These are phyloP conservation scores for Salvia sclarea DNA, from an alignment of 305 asterid genomes.

Conservation along the genomic window DNA sequence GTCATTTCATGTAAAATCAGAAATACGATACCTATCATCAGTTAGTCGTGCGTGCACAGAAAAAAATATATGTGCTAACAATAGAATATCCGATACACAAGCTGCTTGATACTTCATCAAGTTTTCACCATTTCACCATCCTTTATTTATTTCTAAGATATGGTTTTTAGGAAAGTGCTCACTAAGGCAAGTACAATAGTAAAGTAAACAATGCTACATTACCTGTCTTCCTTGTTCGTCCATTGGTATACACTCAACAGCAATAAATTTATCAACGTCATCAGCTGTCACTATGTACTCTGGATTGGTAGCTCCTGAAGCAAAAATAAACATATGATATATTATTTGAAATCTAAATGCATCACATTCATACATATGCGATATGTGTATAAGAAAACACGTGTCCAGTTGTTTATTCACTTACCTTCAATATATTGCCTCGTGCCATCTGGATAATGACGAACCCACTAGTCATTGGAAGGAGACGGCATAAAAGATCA, in stretches of 20 bases:
- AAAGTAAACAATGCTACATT: conserved; percentile 13
- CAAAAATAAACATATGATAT: conserved; percentile 10
- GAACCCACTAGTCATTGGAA: conserved; percentile 81
- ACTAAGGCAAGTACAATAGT: conserved; percentile 21
- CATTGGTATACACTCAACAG: conserved; percentile 99
- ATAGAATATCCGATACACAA: conserved; percentile 11
- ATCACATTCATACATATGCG: not conserved
- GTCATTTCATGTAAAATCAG: conserved; percentile 32
- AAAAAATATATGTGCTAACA: not conserved
- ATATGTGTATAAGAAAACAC: not conserved
- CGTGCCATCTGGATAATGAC: conserved; percentile 98
- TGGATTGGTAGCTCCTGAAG: conserved; percentile 96
- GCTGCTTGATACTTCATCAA: conserved; percentile 14
- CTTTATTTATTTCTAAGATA: conserved; percentile 22
- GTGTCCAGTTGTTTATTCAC: conserved; percentile 12
- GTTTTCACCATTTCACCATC: not conserved
- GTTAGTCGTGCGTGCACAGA: not conserved
- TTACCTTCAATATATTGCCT: conserved; percentile 95
- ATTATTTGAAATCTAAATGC: conserved; percentile 5
- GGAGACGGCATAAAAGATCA: conserved; percentile 12
- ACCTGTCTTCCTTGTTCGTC: conserved; percentile 97
- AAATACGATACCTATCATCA: conserved; percentile 23
- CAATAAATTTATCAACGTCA: conserved; percentile 88
- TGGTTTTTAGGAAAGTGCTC: conserved; percentile 18
- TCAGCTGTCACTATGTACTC: conserved; percentile 93